Percentiles rank a stretch among this genome's conserved stretches.
Conservation (phyloP, 768 basidiomycete genomes). For the Mycena belliarum region DNA sequence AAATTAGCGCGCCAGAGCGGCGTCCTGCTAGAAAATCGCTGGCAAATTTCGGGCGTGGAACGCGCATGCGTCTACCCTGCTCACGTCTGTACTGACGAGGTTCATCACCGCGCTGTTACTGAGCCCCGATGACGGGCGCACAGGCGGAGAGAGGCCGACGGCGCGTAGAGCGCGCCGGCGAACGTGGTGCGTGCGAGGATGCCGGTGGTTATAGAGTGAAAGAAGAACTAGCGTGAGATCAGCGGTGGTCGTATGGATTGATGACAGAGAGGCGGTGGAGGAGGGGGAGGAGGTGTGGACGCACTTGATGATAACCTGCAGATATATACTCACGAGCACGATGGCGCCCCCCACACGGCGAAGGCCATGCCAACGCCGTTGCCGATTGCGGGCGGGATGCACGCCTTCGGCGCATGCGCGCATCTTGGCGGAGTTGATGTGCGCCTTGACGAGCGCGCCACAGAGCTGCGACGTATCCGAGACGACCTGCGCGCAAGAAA, state of each 20-base stretch:
- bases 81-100: conserved; percentile 48
- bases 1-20: no score
- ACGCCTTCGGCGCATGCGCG: conserved; percentile 41
- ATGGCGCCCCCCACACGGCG: conserved; percentile 51
- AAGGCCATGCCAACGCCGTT: conserved; percentile 60
- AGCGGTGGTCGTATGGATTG: background rate
- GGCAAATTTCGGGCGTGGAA: no score
- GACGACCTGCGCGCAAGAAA: no score
- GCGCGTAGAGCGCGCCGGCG: conserved; percentile 69
- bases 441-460: conserved; percentile 60
- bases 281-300: background rate
- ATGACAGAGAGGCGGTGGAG: background rate
- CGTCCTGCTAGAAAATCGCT: no score
- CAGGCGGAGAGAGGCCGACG: conserved; percentile 64
- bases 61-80: no score
- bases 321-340: conserved; percentile 52
- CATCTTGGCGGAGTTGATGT: conserved; percentile 61
- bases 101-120: conserved; percentile 62
- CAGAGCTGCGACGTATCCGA: conserved; percentile 64
- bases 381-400: conserved; percentile 42
- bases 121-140: conserved; percentile 57
- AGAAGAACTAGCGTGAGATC: background rate
- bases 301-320: conserved; percentile 69
- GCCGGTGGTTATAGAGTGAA: background rate
- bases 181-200: conserved; percentile 41